These are phyloP conservation scores for Fusarium pseudoanthophilum DNA, from an alignment of 2,329 filamentous ascomycete genomes.

Conservation along the genomic window DNA sequence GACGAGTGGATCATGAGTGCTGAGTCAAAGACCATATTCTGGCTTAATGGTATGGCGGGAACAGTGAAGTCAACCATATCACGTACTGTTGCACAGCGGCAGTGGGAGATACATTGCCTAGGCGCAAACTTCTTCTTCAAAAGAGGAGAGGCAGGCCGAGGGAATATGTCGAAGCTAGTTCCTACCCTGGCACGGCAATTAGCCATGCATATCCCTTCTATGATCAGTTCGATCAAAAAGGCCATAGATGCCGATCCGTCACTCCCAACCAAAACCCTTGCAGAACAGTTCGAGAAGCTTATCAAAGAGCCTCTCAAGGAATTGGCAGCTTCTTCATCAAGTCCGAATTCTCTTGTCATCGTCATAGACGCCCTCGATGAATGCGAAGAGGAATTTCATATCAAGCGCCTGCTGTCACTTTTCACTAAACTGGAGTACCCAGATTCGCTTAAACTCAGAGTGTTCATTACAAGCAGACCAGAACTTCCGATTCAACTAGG, in stretches of 20 bases:
- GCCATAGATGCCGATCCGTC: not conserved
- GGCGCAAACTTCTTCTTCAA: slow-evolving; percentile 58
- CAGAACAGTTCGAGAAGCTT: not conserved
- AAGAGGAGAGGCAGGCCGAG: slow-evolving; percentile 50
- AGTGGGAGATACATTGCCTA: slow-evolving; percentile 15
- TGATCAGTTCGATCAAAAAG: not conserved
- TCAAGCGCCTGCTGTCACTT: not conserved
- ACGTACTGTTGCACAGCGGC: slow-evolving; percentile 51
- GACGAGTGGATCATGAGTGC: slow-evolving; percentile 8
- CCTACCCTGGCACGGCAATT: slow-evolving; percentile 53
- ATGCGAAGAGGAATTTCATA: not conserved
- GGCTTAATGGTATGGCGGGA: slow-evolving; percentile 54
- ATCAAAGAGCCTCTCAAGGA: not conserved
- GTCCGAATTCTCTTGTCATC: fast-evolving
- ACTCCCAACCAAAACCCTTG: not conserved
- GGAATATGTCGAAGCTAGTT: slow-evolving; percentile 50
- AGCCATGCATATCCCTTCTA: not conserved
- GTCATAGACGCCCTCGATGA: not conserved
- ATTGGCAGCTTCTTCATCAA: not conserved
- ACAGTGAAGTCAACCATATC: slow-evolving; percentile 55
- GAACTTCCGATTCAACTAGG: not conserved
- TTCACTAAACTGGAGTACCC: not conserved
- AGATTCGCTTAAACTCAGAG: not conserved
- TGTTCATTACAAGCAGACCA: not conserved
- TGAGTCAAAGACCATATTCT: slow-evolving; percentile 47